These are phyloP conservation scores for Neocatenulostroma microsporum DNA, from an alignment of 2,329 filamentous ascomycete species.

Conservation along the genomic window DNA sequence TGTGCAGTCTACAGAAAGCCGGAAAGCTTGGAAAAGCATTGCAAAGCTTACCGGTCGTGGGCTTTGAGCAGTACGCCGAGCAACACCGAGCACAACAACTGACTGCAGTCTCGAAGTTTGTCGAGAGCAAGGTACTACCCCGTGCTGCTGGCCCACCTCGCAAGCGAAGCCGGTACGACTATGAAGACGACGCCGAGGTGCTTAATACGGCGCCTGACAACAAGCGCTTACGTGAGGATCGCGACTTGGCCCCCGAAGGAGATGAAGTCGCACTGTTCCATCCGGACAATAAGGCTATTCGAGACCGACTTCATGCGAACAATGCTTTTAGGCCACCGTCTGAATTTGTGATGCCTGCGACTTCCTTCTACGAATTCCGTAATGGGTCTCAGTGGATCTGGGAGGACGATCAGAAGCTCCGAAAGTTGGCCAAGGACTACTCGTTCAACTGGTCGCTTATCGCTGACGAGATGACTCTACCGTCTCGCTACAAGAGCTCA, in stretches of 20 bases:
- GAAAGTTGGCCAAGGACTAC: constrained; percentile 77
- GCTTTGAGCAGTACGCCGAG: constrained; percentile 7
- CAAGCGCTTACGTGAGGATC: constrained; percentile 34
- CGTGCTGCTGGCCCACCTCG: constrained; percentile 56
- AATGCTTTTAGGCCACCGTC: constrained; percentile 91
- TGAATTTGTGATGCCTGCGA: constrained; percentile 82
- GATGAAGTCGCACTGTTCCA: constrained; percentile 79
- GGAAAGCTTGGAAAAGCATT: constrained; percentile 23
- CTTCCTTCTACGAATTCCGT: constrained; percentile 82
- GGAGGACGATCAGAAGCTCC: constrained; percentile 83
- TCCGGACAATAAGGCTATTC: constrained; percentile 78
- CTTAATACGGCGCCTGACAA: constrained; percentile 27
- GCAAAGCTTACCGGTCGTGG: constrained; percentile 20
- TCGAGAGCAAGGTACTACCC: constrained; percentile 70
- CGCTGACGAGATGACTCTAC: constrained; percentile 65
- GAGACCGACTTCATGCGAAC: constrained; percentile 80
- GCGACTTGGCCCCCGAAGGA: constrained; percentile 58
- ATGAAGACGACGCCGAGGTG: constrained; percentile 57
- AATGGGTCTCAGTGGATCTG: constrained; percentile 85
- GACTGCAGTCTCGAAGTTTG: constrained; percentile 68
- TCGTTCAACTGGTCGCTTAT: constrained; percentile 98
- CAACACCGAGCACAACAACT: constrained; percentile 9
- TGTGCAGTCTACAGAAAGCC: constrained; percentile 19
- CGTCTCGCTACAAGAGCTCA: constrained; percentile 72
- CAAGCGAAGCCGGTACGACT: constrained; percentile 77